Base-by-base conservation (phyloP, 805 yeast genomes). In the Candida ficus region DNA sequence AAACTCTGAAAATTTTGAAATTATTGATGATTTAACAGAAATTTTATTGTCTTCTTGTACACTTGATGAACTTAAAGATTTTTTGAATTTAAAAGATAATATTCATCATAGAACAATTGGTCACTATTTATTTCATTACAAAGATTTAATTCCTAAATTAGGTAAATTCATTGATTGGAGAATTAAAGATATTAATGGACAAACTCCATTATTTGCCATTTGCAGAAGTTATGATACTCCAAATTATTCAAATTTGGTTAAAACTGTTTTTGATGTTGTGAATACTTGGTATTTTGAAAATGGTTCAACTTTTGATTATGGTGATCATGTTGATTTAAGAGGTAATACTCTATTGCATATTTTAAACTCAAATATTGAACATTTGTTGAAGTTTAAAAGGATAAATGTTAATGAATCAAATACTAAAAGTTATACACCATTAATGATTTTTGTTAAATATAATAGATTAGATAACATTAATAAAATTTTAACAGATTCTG, bases 331-430 rank as follows among this genome's bases (percentile, higher is more conserved):
- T 7, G 97, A 91, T 54, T 60, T 57, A 18, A 72, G 76, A 41
- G 91, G 91, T 0, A 88, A 89, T 55, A 78, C 93, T 0, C 54
- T 91, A 4, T 62, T 91, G 25, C 98, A 91, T 60, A 72, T 84
- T 3, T 63, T 87, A 23, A 73, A 75, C 37, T 70, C 71, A 12
- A 71, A 73, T 13, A 58, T 85, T 22, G 54, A 61, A 23, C 45
- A 63, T 2, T 46, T 78, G 10, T 50, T 80, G 29, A 45, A 53
- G 7, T 51, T 58, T 7, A 59, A 70, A 6, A 52, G 50, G 8
- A 47, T 72, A 12, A 71, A 79, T 49, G 57, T 87, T 11, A 87
- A 91, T 57, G 73, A 71, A 42, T 58, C 73, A 16, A 90, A 87
- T 55, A 50, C 55, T 11, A 73, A 73, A 45, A 73, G 68, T 1